These are phyloP conservation scores for Populus tremula DNA, from an alignment of 345 rosid genomes.

Conservation along the genomic window DNA sequence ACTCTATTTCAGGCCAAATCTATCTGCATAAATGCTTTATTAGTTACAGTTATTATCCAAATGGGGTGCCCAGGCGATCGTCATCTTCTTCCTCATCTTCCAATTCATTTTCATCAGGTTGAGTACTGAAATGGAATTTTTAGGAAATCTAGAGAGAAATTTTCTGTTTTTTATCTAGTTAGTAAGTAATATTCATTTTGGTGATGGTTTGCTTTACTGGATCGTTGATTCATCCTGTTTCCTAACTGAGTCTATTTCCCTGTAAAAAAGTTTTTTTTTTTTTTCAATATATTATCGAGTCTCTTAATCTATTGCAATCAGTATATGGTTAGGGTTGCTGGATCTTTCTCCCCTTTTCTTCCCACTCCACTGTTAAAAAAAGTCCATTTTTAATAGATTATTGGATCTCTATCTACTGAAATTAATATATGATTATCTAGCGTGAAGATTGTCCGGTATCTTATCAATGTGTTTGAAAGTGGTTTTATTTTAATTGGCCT, in stretches of 20 bases:
- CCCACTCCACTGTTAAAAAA: not conserved
- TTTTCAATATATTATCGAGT: too few species aligned
- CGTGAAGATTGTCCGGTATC: not conserved
- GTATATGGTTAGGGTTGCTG: too few species aligned
- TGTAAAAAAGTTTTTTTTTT: too few species aligned
- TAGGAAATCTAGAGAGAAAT: conserved; percentile 1
- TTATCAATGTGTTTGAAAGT: not conserved
- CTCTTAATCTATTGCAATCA: too few species aligned
- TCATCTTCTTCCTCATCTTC: conserved; percentile 44
- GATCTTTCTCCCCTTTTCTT: not conserved
- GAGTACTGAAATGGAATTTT: not conserved
- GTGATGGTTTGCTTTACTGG: not conserved
- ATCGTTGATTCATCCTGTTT: not conserved
- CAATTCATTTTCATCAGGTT: conserved; percentile 52
- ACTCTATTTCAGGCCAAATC: conserved; percentile 72
- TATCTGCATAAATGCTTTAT: conserved; percentile 87
- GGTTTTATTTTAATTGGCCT: not conserved
- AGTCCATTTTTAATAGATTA: not conserved
- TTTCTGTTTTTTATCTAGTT: not conserved
- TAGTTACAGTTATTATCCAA: conserved; percentile 74
- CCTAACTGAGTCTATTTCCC: too few species aligned
- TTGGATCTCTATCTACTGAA: not conserved
- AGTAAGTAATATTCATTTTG: not conserved
- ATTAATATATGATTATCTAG: not conserved
- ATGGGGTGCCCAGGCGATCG: conserved; percentile 67